These are phyloP conservation scores for Pisolithus sp. DNA, from an alignment of 768 basidiomycete species.

Conservation along the genomic window DNA sequence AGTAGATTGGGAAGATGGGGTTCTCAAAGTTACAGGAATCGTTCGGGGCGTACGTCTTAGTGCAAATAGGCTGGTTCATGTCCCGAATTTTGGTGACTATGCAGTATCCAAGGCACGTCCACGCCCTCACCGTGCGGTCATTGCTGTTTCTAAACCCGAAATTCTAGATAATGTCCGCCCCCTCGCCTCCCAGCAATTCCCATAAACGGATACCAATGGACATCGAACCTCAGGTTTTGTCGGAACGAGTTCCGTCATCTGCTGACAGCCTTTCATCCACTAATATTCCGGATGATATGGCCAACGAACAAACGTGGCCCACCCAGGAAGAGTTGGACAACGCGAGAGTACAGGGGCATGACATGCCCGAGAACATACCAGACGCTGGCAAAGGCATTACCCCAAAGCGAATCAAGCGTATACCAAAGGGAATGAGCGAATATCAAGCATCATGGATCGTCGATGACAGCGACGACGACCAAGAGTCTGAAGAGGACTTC, in stretches of 20 bases:
- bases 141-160: background rate
- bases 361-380: slow-evolving; percentile 34
- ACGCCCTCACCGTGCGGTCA: background rate
- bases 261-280: slow-evolving; percentile 84
- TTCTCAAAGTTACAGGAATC: slow-evolving; percentile 72
- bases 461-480: slow-evolving; percentile 70
- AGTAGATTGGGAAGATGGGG: slow-evolving; percentile 55
- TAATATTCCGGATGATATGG: slow-evolving; percentile 83
- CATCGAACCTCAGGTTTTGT: slow-evolving; percentile 53
- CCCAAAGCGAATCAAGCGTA: slow-evolving; percentile 69
- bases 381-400: slow-evolving; percentile 70
- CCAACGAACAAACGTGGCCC: slow-evolving; percentile 98
- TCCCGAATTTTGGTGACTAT: slow-evolving; percentile 87
- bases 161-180: slow-evolving; percentile 64
- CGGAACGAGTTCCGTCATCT: slow-evolving; percentile 53
- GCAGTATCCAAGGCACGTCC: slow-evolving; percentile 66
- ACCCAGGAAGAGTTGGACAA: slow-evolving; percentile 90
- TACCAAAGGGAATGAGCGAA: slow-evolving; percentile 94
- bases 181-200: slow-evolving; percentile 31
- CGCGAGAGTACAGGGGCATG: slow-evolving; percentile 16
- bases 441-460: slow-evolving; percentile 98
- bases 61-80: slow-evolving; percentile 78
- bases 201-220: slow-evolving; percentile 50
- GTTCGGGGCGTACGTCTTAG: slow-evolving; percentile 74
- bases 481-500: slow-evolving; percentile 16